Percentiles rank a stretch among this genome's conserved stretches.
Evolutionary conservation across 306 rosid genomes (phyloP).

Genomic region (Comarum palustre): DNA sequence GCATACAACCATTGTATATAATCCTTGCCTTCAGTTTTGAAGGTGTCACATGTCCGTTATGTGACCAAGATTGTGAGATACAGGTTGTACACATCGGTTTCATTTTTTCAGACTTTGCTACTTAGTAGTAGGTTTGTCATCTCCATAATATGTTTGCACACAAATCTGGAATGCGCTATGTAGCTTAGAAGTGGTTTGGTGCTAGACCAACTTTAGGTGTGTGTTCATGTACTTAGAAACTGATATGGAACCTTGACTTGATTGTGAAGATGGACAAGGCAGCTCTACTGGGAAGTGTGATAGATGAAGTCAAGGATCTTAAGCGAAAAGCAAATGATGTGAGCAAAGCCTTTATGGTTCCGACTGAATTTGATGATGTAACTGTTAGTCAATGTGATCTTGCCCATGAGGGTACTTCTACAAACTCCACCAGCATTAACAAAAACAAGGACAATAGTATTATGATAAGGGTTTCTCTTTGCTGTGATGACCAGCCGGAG

Average conservation of each 20-base stretch:
- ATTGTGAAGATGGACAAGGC: slow-evolving; percentile 91
- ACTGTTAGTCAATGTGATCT: slow-evolving; percentile 47
- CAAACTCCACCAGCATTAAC: slow-evolving; percentile 17
- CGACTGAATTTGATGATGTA: slow-evolving; percentile 78
- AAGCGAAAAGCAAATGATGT: slow-evolving; percentile 78
- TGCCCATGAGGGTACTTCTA: slow-evolving; percentile 16
- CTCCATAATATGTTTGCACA: not conserved
- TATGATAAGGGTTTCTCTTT: slow-evolving; percentile 67
- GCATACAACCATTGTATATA: not conserved
- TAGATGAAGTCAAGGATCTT: slow-evolving; percentile 85
- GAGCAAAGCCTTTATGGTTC: slow-evolving; percentile 53
- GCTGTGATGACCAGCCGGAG: slow-evolving; percentile 92
- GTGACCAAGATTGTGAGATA: not conserved
- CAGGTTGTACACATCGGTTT: not conserved
- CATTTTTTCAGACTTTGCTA: not conserved
- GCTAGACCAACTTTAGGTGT: not conserved
- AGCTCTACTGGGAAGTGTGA: slow-evolving; percentile 83
- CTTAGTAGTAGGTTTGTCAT: not conserved
- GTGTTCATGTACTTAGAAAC: not conserved
- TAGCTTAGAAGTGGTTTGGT: not conserved
- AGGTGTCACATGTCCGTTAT: not conserved
- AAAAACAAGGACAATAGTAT: slow-evolving; percentile 30
- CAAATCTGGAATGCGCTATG: not conserved
- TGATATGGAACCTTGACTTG: slow-evolving; percentile 5
- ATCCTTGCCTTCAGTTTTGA: not conserved